Conservation (phyloP, 2,329 filamentous ascomycete species). For the Aspergillus fructus region DNA sequence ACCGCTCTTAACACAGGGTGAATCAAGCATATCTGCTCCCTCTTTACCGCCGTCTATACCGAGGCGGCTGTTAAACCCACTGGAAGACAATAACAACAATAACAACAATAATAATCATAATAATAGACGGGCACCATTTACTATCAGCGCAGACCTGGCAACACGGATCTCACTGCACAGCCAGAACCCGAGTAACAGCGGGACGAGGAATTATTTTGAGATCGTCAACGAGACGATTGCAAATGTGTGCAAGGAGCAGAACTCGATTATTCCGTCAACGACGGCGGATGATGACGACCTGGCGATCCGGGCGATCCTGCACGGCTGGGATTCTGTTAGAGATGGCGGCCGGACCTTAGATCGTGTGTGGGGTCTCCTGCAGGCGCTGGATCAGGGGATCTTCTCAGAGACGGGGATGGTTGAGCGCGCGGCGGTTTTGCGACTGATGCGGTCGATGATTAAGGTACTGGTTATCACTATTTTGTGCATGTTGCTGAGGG, state of each 20-base stretch:
- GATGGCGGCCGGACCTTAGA: background rate
- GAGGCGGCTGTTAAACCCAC: background rate
- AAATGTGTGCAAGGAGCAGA: background rate
- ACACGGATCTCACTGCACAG: conserved; percentile 7
- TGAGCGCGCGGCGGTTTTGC: conserved; percentile 11
- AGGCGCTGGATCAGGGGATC: conserved; percentile 7
- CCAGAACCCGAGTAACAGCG: conserved; percentile 9
- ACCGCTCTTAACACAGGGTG: background rate
- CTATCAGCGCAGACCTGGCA: conserved; percentile 5
- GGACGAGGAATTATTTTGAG: conserved; percentile 11
- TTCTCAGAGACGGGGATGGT: conserved; percentile 10
- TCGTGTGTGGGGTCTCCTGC: conserved; percentile 6
- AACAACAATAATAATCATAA: background rate
- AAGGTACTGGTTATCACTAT: background rate
- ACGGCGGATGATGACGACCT: conserved; percentile 12
- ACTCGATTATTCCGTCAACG: conserved; percentile 8
- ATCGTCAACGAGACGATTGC: conserved; percentile 9
- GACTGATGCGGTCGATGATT: conserved; percentile 11
- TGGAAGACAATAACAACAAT: background rate
- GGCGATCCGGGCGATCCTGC: conserved; percentile 10
- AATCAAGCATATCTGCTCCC: background rate
- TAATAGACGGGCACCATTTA: background rate
- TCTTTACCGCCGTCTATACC: background rate
- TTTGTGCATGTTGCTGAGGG: background rate
- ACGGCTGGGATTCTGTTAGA: conserved; percentile 9